A percentile compares a stretch with the other conserved stretches of the same genome.
Conservation (phyloP, 2,329 filamentous ascomycete species). For the Periconia macrospinosa region DNA sequence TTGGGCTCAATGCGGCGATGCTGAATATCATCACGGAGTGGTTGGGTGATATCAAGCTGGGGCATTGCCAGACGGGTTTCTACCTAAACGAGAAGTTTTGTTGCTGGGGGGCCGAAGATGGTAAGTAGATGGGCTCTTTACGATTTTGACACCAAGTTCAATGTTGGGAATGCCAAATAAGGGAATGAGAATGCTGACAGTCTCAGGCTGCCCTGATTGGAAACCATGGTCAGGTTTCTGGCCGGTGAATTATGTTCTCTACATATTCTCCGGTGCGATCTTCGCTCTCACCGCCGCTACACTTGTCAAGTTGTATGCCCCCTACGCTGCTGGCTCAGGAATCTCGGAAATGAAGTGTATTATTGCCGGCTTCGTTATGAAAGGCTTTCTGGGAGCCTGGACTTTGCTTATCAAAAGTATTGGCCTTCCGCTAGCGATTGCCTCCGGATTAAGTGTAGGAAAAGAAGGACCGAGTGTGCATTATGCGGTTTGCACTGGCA, state of each 20-base stretch:
- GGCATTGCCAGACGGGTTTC: slow-evolving; percentile 93
- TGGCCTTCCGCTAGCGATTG: slow-evolving; percentile 86
- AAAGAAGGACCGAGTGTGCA: slow-evolving; percentile 99
- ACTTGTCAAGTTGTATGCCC: slow-evolving; percentile 87
- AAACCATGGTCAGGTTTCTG: slow-evolving; percentile 80
- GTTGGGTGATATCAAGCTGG: slow-evolving; percentile 92
- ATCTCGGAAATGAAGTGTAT: slow-evolving; percentile 99
- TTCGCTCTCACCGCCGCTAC: slow-evolving; percentile 83
- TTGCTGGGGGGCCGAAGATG: slow-evolving; percentile 93
- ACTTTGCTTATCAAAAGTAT: slow-evolving; percentile 94
- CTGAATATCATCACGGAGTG: slow-evolving; percentile 97
- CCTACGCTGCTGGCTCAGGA: slow-evolving; percentile 93
- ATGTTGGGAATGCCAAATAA: too few relatives aligned
- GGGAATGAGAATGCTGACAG: background rate
- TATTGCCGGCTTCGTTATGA: slow-evolving; percentile 98
- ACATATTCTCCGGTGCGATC: slow-evolving; percentile 79
- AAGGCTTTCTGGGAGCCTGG: slow-evolving; percentile 90
- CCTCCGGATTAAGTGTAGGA: slow-evolving; percentile 88
- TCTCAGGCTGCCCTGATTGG: slow-evolving; percentile 79
- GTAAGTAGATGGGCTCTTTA: slow-evolving; percentile 43
- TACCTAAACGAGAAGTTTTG: slow-evolving; percentile 98
- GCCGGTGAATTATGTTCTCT: slow-evolving; percentile 81
- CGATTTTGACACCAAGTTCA: background rate
- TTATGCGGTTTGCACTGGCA: slow-evolving; percentile 96
- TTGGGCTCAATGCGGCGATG: slow-evolving; percentile 89